Evolutionary conservation across 2,329 filamentous ascomycete species (phyloP), one percentile per base, ranked within the genome.

Genomic region (Cladorrhinum sp.): DNA sequence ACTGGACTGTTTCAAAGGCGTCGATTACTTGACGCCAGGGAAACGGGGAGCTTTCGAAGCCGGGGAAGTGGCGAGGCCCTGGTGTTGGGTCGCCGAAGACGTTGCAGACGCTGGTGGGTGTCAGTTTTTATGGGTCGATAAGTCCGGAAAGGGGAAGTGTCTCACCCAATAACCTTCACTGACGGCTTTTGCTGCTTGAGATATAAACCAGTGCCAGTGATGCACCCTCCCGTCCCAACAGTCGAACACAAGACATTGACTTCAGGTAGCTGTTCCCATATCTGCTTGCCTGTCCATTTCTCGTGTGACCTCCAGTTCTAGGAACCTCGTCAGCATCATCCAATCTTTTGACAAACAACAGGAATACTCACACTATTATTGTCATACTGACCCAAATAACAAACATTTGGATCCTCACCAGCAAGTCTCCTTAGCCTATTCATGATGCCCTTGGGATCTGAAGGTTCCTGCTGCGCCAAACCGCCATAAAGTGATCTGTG

Each of bases 21-120:
- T 85, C 82, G 5, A 85, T 75, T 1, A 79, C 75, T 12, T 76
- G 72, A 61, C 74, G 76, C 83, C 83, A 85, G 1, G 82, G 82
- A 49, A 85, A 85, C 55, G 78, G 72, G 4, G 79, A 73, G 10
- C 79, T 74, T 50, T 73, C 72, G 61, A 82, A 71, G 36, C 80
- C 69, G 27, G 78, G 70, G 68, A 74, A 76, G 45, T 78, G 76
- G 23, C 83, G 74, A 9, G 83, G 83, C 0, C 83, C 83, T 4
- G 82, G 82, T 1, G 82, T 79, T 6, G 78, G 76, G 65, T 85
- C 81, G 0, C 81, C 81, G 0, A 77, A 70, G 5, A 78, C 77
- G 2, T 79, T 85, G 66, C 79, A 84, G 0, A 85, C 81, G 6
- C 81, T 80, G 32, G 66, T 2, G 4, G n/a, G 9, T 25, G 29